A percentile compares a stretch with the other conserved stretches of the same genome.
phyloP scores from a whole-genome alignment of 1,139 yeast genomes.

The Groenewaldozyma auringiensis region DNA sequence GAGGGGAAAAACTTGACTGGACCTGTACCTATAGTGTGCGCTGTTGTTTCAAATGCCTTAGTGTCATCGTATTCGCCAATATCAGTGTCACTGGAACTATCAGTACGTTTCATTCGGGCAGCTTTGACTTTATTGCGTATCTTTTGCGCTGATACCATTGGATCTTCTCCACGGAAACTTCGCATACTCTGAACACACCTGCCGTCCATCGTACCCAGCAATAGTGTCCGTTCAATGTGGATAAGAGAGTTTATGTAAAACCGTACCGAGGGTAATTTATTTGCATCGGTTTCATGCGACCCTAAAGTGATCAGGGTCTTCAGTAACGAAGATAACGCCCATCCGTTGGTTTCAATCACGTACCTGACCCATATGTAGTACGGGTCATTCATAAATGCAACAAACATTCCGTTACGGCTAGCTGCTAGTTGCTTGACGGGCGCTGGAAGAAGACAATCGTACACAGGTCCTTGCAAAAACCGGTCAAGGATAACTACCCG shows the following conservation, averaged over 20 bases:
- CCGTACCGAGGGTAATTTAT: neutral
- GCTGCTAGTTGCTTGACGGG: neutral
- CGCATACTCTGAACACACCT: neutral
- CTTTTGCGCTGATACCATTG: neutral
- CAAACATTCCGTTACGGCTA: neutral
- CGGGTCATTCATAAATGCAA: neutral
- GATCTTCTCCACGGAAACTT: neutral
- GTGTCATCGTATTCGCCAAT: neutral
- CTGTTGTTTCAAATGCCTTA: neutral
- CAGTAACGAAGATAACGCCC: neutral
- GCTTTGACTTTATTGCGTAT: neutral
- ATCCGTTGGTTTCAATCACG: neutral
- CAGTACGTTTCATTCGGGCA: neutral
- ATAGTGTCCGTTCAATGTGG: neutral
- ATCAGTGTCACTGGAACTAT: constrained; percentile 1
- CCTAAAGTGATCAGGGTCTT: neutral
- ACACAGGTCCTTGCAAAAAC: neutral
- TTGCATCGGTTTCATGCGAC: neutral
- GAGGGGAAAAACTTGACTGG: constrained; percentile 2
- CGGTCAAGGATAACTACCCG: neutral
- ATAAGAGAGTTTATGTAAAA: neutral
- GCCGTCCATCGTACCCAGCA: neutral
- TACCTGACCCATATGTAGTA: neutral
- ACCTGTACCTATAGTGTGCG: neutral
- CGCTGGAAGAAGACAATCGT: neutral